Evolutionary conservation across 202 grass and related monocot species (phyloP).

Genomic region (Schoenoplectus tabernaemontani): DNA sequence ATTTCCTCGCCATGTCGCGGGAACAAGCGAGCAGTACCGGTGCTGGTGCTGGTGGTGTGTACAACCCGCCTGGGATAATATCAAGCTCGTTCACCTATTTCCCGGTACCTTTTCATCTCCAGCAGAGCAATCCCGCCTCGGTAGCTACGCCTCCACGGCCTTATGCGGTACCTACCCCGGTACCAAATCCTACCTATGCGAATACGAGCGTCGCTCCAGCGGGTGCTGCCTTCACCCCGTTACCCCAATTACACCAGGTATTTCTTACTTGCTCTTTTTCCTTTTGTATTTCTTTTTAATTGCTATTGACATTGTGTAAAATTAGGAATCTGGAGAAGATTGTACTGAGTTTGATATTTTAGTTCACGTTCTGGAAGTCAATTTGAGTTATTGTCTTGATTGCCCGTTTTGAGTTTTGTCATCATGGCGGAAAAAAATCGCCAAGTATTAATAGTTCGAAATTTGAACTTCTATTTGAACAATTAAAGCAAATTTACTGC

Average conservation of each 20-base stretch:
- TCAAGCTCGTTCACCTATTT: slow-evolving; percentile 45
- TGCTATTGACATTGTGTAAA: neutral
- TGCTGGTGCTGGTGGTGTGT: neutral
- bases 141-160: neutral
- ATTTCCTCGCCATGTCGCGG: neutral
- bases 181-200: neutral
- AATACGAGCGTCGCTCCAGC: neutral
- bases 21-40: slow-evolving; percentile 12
- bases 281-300: neutral
- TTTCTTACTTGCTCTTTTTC: neutral
- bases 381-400: neutral
- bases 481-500: neutral
- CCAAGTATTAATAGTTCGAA: neutral
- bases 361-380: neutral
- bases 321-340: neutral
- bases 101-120: slow-evolving; percentile 95
- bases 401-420: neutral
- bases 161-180: neutral
- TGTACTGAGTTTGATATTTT: neutral
- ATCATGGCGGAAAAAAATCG: neutral
- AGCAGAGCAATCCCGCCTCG: slow-evolving; percentile 23
- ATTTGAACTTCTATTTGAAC: neutral
- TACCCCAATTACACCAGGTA: slow-evolving; percentile 23
- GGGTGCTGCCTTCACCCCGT: slow-evolving; percentile 2
- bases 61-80: slow-evolving; percentile 15